These are phyloP conservation scores for Nakazawaea wyomingensis DNA, from an alignment of 805 yeast species.

Conservation along the genomic window DNA sequence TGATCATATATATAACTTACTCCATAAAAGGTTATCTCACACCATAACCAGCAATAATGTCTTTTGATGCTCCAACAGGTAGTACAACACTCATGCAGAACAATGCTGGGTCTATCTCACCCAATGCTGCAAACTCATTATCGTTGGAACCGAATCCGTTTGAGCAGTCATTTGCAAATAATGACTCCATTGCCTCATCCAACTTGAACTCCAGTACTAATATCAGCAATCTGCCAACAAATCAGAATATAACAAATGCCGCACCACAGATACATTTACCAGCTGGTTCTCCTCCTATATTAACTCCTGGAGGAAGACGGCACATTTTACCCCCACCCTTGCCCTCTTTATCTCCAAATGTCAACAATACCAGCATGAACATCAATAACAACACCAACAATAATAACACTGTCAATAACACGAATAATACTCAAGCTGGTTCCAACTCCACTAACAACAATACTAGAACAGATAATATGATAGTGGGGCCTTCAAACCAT, in stretches of 20 bases:
- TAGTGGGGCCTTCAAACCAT: conserved; percentile 9
- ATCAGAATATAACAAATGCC: conserved; percentile 16
- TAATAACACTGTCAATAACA: conserved; percentile 7
- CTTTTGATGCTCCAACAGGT: background rate
- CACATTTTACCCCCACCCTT: conserved; percentile 47
- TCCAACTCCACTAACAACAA: conserved; percentile 8
- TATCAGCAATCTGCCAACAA: conserved; percentile 5
- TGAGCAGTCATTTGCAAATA: conserved; percentile 83
- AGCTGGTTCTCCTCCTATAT: conserved; percentile 37
- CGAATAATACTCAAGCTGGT: too few species aligned
- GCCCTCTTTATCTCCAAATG: conserved; percentile 13
- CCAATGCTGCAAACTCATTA: conserved; percentile 7
- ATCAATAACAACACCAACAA: conserved; percentile 13
- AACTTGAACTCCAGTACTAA: conserved; percentile 11
- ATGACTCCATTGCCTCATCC: conserved; percentile 21
- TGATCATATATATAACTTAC: too few species aligned
- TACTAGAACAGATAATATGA: conserved; percentile 2
- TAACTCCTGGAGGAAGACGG: conserved; percentile 53
- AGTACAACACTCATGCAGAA: conserved; percentile 2
- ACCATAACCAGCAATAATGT: background rate
- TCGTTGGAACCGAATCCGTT: conserved; percentile 86
- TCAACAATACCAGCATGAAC: conserved; percentile 4
- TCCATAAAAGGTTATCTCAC: too few species aligned
- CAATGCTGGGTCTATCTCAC: background rate
- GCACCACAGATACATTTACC: conserved; percentile 20